Percentiles rank a stretch among this genome's conserved stretches.
Evolutionary conservation across 2,329 filamentous ascomycete species (phyloP).

Genomic region (Sporothrix brunneoviolacea): DNA sequence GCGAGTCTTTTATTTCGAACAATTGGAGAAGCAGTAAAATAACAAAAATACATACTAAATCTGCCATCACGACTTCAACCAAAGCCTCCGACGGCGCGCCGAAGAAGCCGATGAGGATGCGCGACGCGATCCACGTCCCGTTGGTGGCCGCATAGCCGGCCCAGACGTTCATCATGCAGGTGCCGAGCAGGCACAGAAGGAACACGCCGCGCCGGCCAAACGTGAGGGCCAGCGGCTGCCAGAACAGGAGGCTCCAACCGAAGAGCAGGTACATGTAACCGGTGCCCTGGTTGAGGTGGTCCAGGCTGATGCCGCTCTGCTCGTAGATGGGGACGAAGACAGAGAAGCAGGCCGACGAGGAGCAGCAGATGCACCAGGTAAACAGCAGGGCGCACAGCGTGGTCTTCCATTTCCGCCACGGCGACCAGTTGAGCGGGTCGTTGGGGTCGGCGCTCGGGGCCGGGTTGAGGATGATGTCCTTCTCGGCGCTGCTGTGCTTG

Average conservation of each 20-base stretch:
- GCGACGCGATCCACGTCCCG: slow-evolving; percentile 38
- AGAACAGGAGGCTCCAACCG: slow-evolving; percentile 38
- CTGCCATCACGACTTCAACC: slow-evolving; percentile 29
- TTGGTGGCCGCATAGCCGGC: slow-evolving; percentile 32
- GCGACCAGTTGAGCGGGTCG: slow-evolving; percentile 25
- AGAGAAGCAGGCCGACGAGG: slow-evolving; percentile 41
- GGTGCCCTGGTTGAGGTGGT: slow-evolving; percentile 41
- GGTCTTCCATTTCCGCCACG: slow-evolving; percentile 22
- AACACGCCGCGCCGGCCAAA: slow-evolving; percentile 31
- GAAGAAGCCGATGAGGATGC: slow-evolving; percentile 38
- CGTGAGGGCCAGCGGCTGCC: slow-evolving; percentile 39
- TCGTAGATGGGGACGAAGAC: slow-evolving; percentile 41
- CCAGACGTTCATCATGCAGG: slow-evolving; percentile 29
- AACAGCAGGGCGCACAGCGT: slow-evolving; percentile 1
- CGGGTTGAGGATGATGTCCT: slow-evolving; percentile 8
- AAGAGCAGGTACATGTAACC: slow-evolving; percentile 39
- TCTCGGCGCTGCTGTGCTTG: not conserved
- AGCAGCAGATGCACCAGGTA: slow-evolving; percentile 7
- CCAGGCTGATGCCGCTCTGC: slow-evolving; percentile 38
- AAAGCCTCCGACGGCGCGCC: slow-evolving; percentile 39
- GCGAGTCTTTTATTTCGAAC: too few relatives aligned
- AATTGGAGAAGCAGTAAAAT: too few relatives aligned
- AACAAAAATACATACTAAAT: too few relatives aligned
- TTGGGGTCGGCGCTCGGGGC: slow-evolving; percentile 5
- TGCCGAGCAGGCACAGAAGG: slow-evolving; percentile 23